Base-by-base conservation (phyloP, 2,329 filamentous ascomycete genomes). In the Talaromyces atroroseus region DNA sequence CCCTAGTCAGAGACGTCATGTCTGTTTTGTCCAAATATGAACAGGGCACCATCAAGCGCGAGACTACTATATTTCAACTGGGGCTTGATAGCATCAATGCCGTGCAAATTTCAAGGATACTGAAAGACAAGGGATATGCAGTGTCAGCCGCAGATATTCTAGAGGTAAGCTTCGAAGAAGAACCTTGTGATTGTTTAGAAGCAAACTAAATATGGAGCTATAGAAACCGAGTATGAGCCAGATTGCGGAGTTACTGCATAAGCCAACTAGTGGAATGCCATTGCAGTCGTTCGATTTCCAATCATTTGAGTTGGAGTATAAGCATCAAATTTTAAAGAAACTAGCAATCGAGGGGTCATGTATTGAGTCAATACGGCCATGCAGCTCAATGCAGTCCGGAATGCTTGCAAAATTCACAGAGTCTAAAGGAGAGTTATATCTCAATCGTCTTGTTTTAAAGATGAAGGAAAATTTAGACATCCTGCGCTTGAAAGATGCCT, bases 1-100 rank as follows among this genome's bases (percentile, higher is more conserved):
- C 61, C 0, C 63, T 66, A 3, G 76, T 91, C 38, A 80, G 85
- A 4, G 65, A 76, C 0, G 75, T 84, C 0, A 69, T 92, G 18
- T 78, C 82, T 0, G 72, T 72, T 6, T 77, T 94, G 23, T 84
- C 87, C 0, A 74, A 77, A 1, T 71, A 80, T 4, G 68, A 80
- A 0, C 56, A 67, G 1, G 64, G 76, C 0, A 74, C 73, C 0
- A 85, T 96, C 48, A 64, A 68, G 3, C 78, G 78, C 12, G 67
- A 80, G 10, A 90, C 84, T 0, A 90, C 89, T 0, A 90, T 97
- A 49, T 95, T 92, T 64, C 85, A 88, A 57, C 81, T 96, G n/a
- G 92, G 92, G 0, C 76, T 96, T 3, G 92, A 96, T 71, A 96
- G 92, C 67, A 94, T 97, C 65, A 92, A 88, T 59, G 89, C 90